phyloP scores from a whole-genome alignment of 2,329 filamentous ascomycete genomes.

The Endothia cerciana region DNA sequence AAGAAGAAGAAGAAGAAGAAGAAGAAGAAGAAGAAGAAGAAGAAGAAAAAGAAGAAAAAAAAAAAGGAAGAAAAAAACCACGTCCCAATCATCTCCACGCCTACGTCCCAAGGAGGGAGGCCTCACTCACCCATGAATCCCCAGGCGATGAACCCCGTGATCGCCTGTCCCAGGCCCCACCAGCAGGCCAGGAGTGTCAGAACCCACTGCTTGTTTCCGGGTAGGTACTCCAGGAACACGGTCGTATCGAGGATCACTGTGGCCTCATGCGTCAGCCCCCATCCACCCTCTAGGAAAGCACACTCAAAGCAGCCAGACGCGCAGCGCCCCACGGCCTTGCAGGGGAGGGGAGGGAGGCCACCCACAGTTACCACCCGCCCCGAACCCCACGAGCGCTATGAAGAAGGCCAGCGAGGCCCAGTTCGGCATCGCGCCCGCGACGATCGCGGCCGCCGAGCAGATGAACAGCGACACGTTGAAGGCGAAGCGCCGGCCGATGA shows the following conservation, averaged over 20 bases:
- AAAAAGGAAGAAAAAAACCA: too few species aligned
- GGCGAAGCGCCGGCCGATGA: slow-evolving; percentile 69
- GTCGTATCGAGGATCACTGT: slow-evolving; percentile 63
- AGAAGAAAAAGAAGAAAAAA: too few species aligned
- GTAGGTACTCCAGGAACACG: slow-evolving; percentile 51
- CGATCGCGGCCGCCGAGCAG: slow-evolving; percentile 58
- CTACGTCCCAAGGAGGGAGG: background rate
- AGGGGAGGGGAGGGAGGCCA: background rate
- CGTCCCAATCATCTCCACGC: background rate
- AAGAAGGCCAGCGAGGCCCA: slow-evolving; percentile 69
- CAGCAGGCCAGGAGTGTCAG: slow-evolving; percentile 63
- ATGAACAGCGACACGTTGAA: slow-evolving; percentile 71
- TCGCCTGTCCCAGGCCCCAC: slow-evolving; percentile 54
- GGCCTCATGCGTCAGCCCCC: background rate
- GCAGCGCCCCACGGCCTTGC: background rate
- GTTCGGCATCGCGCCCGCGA: slow-evolving; percentile 68
- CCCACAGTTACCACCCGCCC: slow-evolving; percentile 60
- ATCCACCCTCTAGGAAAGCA: background rate
- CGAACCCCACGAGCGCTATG: slow-evolving; percentile 65
- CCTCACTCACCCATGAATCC: slow-evolving; percentile 48
- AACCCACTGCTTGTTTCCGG: slow-evolving; percentile 64
- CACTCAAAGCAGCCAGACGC: too few species aligned
- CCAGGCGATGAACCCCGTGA: slow-evolving; percentile 55
- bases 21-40: too few species aligned
- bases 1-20: too few species aligned